Base-by-base conservation (phyloP, 139 green algal species). In the Chloropicon primus region DNA sequence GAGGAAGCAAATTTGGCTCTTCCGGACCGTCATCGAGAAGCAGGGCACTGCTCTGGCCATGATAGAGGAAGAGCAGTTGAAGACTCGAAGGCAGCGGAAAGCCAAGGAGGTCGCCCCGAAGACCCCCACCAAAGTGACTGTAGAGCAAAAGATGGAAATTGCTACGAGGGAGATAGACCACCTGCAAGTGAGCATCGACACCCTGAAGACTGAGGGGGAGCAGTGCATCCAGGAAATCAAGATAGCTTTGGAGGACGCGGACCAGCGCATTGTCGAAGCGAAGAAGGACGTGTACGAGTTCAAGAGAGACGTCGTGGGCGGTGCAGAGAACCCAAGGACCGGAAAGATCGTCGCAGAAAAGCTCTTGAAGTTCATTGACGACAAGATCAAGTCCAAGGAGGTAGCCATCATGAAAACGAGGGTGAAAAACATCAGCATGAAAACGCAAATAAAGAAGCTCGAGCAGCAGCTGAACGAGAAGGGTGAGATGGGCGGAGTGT, bases 221-320 rank as follows among this genome's bases (percentile, higher is more conserved):
- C 21, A 41, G 2, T n/a, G 27, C 73, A 76, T 54, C 25, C 25
- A 76, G 73, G 24, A 28, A 2, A 54, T 53, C 73, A 28, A 28
- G 73, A n/a, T 54, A n/a, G 73, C 24, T 10, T 2, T 28, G 2
- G 73, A 76, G 73, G 23, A 76, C 73, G 73, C 76, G 79, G 88
- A 95, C 77, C 85, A 90, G 82, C 85, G 87, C 72, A 92, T 93
- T 25, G 83, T 82, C 22, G 90, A 93, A 76, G 87, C 82, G 22
- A 91, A 91, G 74, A 91, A 90, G 76, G 88, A 91, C 71, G 91
- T 88, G 2, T 91, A 92, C 77, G 90, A 95, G 81, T 95, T 95
- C 84, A 93, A 92, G 85, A 81, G 89, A 1, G 90, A 94, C 81
- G 87, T 94, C 83, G 92, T 93, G 72, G 24, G 73, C 2, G 89